phyloP scores from a whole-genome alignment of 495 filamentous ascomycete genomes.

The Oidiodendron maius region DNA sequence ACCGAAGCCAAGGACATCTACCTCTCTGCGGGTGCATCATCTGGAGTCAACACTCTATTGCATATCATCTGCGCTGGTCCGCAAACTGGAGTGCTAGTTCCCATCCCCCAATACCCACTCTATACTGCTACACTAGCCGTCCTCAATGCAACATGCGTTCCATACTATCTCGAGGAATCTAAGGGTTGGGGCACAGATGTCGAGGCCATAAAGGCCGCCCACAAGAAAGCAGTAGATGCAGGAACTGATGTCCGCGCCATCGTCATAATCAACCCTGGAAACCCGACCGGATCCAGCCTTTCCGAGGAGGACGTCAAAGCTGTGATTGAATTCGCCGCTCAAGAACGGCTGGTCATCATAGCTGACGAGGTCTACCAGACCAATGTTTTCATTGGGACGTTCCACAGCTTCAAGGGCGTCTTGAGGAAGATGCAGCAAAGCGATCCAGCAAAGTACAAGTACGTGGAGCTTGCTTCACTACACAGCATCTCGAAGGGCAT shows the following conservation, averaged over 20 bases:
- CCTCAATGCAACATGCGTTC: constrained; percentile 80
- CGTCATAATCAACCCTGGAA: constrained; percentile 96
- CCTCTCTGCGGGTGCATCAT: constrained; percentile 84
- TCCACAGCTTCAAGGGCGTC: constrained; percentile 89
- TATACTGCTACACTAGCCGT: constrained; percentile 92
- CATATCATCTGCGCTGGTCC: constrained; percentile 78
- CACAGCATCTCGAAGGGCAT: constrained; percentile 93
- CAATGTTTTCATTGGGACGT: constrained; percentile 90
- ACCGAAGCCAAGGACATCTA: constrained; percentile 75
- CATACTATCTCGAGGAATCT: constrained; percentile 85
- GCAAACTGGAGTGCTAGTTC: constrained; percentile 82
- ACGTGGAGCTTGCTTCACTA: constrained; percentile 79
- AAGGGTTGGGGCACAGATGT: constrained; percentile 84
- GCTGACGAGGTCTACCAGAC: constrained; percentile 99
- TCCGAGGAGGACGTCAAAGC: constrained; percentile 67
- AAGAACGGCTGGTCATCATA: constrained; percentile 81
- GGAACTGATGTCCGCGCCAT: constrained; percentile 86
- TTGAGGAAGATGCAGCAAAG: constrained; percentile 79
- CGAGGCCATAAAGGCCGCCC: constrained; percentile 60
- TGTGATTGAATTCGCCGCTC: constrained; percentile 77
- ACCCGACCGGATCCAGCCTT: constrained; percentile 89
- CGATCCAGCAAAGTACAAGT: constrained; percentile 65
- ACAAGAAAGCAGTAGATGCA: constrained; percentile 62
- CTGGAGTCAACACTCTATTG: constrained; percentile 87
- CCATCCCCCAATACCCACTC: constrained; percentile 95